phyloP scores from a whole-genome alignment of 2,329 filamentous ascomycete species.

The Xylaria sp. region DNA sequence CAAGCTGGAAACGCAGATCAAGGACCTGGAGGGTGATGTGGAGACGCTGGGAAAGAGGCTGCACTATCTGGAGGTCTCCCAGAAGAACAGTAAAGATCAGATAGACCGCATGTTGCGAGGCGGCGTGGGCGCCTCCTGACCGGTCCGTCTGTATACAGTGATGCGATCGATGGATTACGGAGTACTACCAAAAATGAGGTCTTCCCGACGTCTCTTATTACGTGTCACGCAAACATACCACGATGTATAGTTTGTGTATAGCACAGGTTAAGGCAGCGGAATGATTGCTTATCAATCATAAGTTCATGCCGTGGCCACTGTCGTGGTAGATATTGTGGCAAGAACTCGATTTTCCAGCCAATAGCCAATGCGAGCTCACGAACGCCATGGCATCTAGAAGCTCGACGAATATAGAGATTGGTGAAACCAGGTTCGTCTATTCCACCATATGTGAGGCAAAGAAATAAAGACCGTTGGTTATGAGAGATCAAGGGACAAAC shows the following conservation, averaged over 20 bases:
- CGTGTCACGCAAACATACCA: not conserved
- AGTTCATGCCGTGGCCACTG: not conserved
- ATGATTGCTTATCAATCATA: not conserved
- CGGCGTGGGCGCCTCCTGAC: slow-evolving; percentile 38
- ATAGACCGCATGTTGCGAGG: slow-evolving; percentile 82
- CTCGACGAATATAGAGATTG: not conserved
- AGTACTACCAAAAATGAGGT: not conserved
- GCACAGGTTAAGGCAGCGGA: not conserved
- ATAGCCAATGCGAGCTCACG: not conserved
- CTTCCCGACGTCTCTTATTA: not conserved
- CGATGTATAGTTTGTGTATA: too few species aligned
- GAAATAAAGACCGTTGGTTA: not conserved
- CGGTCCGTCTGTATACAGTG: slow-evolving; percentile 23
- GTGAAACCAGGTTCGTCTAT: not conserved
- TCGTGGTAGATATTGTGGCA: not conserved
- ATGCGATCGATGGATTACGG: not conserved
- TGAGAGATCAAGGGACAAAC: not conserved
- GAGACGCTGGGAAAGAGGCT: slow-evolving; percentile 84
- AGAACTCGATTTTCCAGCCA: not conserved
- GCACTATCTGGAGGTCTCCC: slow-evolving; percentile 91
- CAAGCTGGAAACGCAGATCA: slow-evolving; percentile 76
- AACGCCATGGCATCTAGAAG: not conserved
- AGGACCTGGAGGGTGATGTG: slow-evolving; percentile 77
- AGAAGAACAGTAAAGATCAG: slow-evolving; percentile 90
- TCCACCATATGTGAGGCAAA: not conserved